Conservation (phyloP, 1,284 basidiomycete species). For the Ganoderma resinaceum region DNA sequence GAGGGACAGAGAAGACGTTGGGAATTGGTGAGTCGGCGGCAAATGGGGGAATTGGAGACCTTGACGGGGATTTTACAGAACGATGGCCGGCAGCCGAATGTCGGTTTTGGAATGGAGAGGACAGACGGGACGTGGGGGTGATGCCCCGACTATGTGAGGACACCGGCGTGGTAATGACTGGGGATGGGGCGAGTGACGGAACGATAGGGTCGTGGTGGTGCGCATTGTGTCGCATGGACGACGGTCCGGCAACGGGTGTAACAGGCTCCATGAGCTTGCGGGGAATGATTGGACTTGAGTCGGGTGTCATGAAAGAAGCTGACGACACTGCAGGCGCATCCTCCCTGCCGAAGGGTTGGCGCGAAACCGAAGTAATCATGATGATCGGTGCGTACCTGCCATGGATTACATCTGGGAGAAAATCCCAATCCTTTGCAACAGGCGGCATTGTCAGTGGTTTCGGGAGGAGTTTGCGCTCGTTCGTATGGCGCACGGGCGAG, state of each 20-base stretch:
- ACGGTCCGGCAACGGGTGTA: conserved; percentile 24
- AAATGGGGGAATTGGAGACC: conserved; percentile 18
- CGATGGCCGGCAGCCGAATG: conserved; percentile 22
- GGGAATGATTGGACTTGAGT: conserved; percentile 44
- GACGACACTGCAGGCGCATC: conserved; percentile 12
- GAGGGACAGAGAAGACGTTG: conserved; percentile 44
- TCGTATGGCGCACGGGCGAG: conserved; percentile 53
- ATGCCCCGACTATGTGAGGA: conserved; percentile 30
- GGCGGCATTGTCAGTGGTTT: not conserved
- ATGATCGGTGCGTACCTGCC: conserved; percentile 14
- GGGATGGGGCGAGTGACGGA: conserved; percentile 21
- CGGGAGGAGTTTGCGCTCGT: conserved; percentile 22
- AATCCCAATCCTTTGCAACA: conserved; percentile 16
- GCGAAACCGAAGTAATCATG: not conserved
- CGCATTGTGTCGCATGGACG: conserved; percentile 23
- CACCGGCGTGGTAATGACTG: conserved; percentile 25
- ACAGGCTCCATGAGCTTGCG: conserved; percentile 30
- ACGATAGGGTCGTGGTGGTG: conserved; percentile 5
- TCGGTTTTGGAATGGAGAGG: conserved; percentile 42
- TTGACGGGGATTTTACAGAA: conserved; percentile 17
- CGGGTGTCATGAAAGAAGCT: conserved; percentile 56
- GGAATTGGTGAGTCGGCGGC: conserved; percentile 16
- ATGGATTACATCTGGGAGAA: not conserved
- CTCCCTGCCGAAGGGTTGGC: conserved; percentile 16
- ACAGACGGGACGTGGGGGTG: conserved; percentile 38